Evolutionary conservation across 306 rosid genomes (phyloP), one percentile per base, ranked within the genome.

Genomic region (Rubus idaeus): DNA sequence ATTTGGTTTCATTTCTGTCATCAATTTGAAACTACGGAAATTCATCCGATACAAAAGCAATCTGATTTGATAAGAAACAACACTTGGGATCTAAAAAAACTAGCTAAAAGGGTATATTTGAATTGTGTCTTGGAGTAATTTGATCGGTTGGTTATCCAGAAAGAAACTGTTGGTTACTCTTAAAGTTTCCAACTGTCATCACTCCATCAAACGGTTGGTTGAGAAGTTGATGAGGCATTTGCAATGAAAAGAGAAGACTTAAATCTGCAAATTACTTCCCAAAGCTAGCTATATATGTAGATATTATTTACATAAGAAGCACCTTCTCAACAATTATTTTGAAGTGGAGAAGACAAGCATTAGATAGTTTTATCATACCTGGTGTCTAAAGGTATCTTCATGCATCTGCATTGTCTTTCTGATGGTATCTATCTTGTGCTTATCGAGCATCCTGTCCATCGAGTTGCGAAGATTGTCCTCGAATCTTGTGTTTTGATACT

Each of bases 321-420:
- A 42, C 8, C 8, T 42, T 42, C 5, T 5, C 2, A 42, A 4
- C 8, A 42, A 42, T 8, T 42, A 42, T 42, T 8, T 42, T 1
- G 46, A 46, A 61, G 44, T 39, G 57, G 46, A 47, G 63, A 42
- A 26, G 67, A 61, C 20, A n/a, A n/a, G 47, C 10, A 23, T 46
- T 75, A 47, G 73, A 58, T 30, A 30, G 30, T 69, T 68, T 78
- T 23, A 26, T 23, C 60, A 53, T 89, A 95, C 99, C 93, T 95
- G 99, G 68, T 87, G 79, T 77, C 88, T 90, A 81, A 95, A 95
- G 83, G 81, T 85, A 76, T 86, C 86, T 70, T 95, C 99, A 73
- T 95, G 99, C 90, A 75, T 80, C 88, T 86, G 95, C 97, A 95
- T 92, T 81, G 97, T 95, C 68, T 69, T 89, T 77, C 71, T 92